Conservation (phyloP, 1,284 basidiomycete species). For the Leccinum fuscescens region DNA sequence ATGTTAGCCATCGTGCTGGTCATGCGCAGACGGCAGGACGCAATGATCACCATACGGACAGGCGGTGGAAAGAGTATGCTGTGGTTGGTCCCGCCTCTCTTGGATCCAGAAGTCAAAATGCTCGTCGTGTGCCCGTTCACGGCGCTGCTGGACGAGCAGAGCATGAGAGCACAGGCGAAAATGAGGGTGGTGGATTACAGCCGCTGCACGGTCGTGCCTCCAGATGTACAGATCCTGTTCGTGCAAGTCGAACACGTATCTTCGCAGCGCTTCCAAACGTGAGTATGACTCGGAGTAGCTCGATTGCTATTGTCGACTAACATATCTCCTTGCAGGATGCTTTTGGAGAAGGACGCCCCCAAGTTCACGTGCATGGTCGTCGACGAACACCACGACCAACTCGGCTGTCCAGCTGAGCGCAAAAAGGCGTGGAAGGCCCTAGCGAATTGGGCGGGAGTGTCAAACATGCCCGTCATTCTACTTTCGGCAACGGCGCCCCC, state of each 20-base stretch:
- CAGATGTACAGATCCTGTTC: not conserved
- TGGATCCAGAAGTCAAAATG: not conserved
- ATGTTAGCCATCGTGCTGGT: not conserved
- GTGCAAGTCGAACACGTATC: not conserved
- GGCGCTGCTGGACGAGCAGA: not conserved
- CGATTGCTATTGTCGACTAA: not conserved
- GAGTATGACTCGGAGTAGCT: too few relatives aligned
- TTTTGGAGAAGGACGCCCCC: not conserved
- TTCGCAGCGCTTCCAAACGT: too few relatives aligned
- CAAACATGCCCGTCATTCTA: not conserved
- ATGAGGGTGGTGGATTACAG: not conserved
- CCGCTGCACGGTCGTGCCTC: not conserved
- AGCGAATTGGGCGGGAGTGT: not conserved
- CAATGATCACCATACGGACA: not conserved
- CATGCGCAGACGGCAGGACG: not conserved
- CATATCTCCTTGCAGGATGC: not conserved
- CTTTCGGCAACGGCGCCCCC: not conserved
- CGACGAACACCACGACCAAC: constrained; percentile 4
- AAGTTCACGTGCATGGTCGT: not conserved
- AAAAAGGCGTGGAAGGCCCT: not conserved
- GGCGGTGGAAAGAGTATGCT: constrained; percentile 10
- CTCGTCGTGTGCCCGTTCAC: constrained; percentile 5
- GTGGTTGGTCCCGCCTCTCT: not conserved
- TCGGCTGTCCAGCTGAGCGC: not conserved
- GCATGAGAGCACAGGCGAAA: not conserved